Evolutionary conservation across 768 basidiomycete genomes (phyloP).

Genomic region (Naganishia antarctica): DNA sequence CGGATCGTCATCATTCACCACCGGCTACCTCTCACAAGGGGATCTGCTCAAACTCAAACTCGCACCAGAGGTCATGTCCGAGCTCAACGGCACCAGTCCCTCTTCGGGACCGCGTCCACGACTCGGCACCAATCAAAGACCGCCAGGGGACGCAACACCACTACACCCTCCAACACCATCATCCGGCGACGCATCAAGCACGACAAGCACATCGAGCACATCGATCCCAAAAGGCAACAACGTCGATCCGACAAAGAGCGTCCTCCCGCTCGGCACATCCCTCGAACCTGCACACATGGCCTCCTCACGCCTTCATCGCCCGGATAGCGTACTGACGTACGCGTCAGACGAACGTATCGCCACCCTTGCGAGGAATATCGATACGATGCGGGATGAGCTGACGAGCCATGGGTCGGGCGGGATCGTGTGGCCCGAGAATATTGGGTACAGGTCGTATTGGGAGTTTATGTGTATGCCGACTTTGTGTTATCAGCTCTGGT

Average conservation of each 20-base stretch:
- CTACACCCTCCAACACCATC: neutral
- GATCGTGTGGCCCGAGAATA: slow-evolving; percentile 77
- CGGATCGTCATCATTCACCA: slow-evolving; percentile 30
- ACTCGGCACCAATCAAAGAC: slow-evolving; percentile 40
- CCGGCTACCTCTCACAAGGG: slow-evolving; percentile 24
- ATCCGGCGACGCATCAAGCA: too few species aligned
- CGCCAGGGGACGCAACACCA: neutral
- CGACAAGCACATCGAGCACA: neutral
- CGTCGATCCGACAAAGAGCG: slow-evolving; percentile 29
- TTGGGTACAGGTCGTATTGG: slow-evolving; percentile 73
- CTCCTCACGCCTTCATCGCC: slow-evolving; percentile 31
- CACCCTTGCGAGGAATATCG: slow-evolving; percentile 66
- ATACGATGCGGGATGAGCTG: slow-evolving; percentile 71
- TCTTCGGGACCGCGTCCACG: slow-evolving; percentile 42
- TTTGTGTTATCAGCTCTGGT: slow-evolving; percentile 93
- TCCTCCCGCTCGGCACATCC: slow-evolving; percentile 40
- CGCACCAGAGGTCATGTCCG: slow-evolving; percentile 38
- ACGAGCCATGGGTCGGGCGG: slow-evolving; percentile 59
- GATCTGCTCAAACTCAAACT: slow-evolving; percentile 24
- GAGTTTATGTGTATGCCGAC: slow-evolving; percentile 85
- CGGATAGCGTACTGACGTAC: slow-evolving; percentile 54
- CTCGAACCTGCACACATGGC: slow-evolving; percentile 44
- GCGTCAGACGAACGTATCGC: slow-evolving; percentile 67
- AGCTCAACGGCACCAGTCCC: neutral
- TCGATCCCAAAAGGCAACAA: slow-evolving; percentile 10